Conservation (phyloP, 2,329 filamentous ascomycete species). For the Chaetomium sp. region DNA sequence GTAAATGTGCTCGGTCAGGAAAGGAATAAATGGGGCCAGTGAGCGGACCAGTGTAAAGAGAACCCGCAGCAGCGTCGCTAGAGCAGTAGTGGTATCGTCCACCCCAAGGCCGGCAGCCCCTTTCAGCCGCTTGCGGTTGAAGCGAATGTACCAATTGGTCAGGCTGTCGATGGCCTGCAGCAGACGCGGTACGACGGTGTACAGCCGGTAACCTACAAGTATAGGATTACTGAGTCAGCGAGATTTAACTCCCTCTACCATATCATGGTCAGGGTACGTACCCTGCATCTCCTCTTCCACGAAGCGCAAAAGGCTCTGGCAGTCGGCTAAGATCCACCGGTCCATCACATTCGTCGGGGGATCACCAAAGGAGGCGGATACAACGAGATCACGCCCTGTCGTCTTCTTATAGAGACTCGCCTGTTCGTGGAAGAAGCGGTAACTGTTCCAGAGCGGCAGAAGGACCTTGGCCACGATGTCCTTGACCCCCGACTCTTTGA, state of each 20-base stretch:
- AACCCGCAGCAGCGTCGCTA: constrained; percentile 91
- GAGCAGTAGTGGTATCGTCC: constrained; percentile 63
- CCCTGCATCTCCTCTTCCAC: constrained; percentile 88
- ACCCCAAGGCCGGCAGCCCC: constrained; percentile 74
- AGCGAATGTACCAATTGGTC: constrained; percentile 98
- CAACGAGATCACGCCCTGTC: constrained; percentile 22
- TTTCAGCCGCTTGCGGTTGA: constrained; percentile 87
- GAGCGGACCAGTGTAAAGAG: constrained; percentile 81
- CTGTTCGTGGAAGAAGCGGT: constrained; percentile 92
- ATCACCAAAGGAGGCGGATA: constrained; percentile 43
- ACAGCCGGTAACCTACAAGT: constrained; percentile 59
- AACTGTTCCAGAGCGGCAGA: constrained; percentile 90
- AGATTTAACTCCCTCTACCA: too few relatives aligned
- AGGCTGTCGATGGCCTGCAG: constrained; percentile 86
- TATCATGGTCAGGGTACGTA: constrained; percentile 19
- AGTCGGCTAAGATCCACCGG: constrained; percentile 87
- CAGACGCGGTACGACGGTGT: constrained; percentile 84
- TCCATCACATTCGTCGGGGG: constrained; percentile 73
- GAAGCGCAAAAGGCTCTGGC: constrained; percentile 83
- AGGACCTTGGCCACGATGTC: constrained; percentile 90
- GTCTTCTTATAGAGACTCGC: constrained; percentile 75
- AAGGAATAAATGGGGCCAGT: constrained; percentile 89
- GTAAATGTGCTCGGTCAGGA: constrained; percentile 93
- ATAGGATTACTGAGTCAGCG: too few relatives aligned
- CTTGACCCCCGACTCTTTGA: constrained; percentile 88